Percentiles rank a stretch among this genome's conserved stretches.
Conservation (phyloP, 768 basidiomycete species). For the Tricholoma sp. region DNA sequence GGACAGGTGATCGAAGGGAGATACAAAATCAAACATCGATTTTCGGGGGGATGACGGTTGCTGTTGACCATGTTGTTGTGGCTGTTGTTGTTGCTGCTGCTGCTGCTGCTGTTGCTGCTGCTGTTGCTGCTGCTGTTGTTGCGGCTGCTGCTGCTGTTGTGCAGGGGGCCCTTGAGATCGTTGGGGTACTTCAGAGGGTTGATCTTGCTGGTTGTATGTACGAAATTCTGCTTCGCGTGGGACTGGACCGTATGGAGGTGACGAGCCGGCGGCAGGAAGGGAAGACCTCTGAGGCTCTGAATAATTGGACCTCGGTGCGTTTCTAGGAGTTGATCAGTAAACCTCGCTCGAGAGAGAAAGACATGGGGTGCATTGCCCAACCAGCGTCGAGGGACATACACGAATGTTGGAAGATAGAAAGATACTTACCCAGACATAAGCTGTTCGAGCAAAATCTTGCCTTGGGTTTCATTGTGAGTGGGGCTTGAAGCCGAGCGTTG, state of each 20-base stretch:
- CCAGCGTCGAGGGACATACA: not conserved
- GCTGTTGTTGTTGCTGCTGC: slow-evolving; percentile 29
- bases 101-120: slow-evolving; percentile 36
- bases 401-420: slow-evolving; percentile 7
- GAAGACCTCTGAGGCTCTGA: slow-evolving; percentile 40
- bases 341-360: slow-evolving; percentile 14
- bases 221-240: slow-evolving; percentile 46
- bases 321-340: slow-evolving; percentile 26
- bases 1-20: slow-evolving; percentile 77
- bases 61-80: slow-evolving; percentile 33
- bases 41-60: slow-evolving; percentile 67
- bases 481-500: slow-evolving; percentile 49
- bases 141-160: slow-evolving; percentile 40
- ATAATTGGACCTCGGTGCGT: slow-evolving; percentile 46
- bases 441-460: slow-evolving; percentile 73
- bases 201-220: slow-evolving; percentile 37
- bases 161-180: slow-evolving; percentile 27
- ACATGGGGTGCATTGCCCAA: not conserved
- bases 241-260: slow-evolving; percentile 42
- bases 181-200: slow-evolving; percentile 35
- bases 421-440: slow-evolving; percentile 72
- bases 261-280: slow-evolving; percentile 33
- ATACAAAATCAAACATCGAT: slow-evolving; percentile 82
- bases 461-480: slow-evolving; percentile 58
- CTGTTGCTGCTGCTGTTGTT: slow-evolving; percentile 44